A percentile compares a stretch with the other conserved stretches of the same genome.
Conservation (phyloP, 352 stramenopile species). For the Peronospora belbahrii region DNA sequence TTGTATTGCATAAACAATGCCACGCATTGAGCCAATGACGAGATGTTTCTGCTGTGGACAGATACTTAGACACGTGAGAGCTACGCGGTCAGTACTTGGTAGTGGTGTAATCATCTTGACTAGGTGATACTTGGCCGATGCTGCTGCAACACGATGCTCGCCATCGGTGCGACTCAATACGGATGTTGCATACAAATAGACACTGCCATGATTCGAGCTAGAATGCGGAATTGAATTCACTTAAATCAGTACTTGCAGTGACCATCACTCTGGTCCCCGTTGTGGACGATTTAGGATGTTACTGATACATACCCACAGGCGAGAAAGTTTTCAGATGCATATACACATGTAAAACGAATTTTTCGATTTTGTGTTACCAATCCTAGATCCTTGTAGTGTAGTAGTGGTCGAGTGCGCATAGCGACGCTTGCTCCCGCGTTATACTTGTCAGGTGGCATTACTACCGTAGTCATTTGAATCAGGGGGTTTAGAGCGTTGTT, state of each 20-base stretch:
- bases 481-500: not conserved
- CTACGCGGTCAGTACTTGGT: constrained; percentile 58
- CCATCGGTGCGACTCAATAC: constrained; percentile 25
- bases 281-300: constrained; percentile 2
- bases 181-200: constrained; percentile 78
- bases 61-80: constrained; percentile 71
- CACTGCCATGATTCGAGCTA: constrained; percentile 71
- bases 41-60: constrained; percentile 74
- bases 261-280: constrained; percentile 13
- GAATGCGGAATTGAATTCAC: constrained; percentile 6
- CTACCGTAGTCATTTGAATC: not conserved
- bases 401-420: constrained; percentile 42
- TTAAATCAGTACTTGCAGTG: constrained; percentile 19
- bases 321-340: constrained; percentile 81
- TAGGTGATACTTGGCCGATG: constrained; percentile 60
- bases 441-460: constrained; percentile 15
- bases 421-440: constrained; percentile 4
- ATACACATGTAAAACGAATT: constrained; percentile 69
- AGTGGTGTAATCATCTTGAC: constrained; percentile 84
- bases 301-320: constrained; percentile 54
- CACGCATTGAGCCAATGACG: constrained; percentile 69
- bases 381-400: constrained; percentile 67
- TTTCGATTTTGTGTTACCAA: constrained; percentile 55
- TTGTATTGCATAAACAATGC: constrained; percentile 74
- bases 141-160: constrained; percentile 12